Base-by-base conservation (phyloP, 306 rosid genomes). In the Oxytropis ochrocephala region DNA sequence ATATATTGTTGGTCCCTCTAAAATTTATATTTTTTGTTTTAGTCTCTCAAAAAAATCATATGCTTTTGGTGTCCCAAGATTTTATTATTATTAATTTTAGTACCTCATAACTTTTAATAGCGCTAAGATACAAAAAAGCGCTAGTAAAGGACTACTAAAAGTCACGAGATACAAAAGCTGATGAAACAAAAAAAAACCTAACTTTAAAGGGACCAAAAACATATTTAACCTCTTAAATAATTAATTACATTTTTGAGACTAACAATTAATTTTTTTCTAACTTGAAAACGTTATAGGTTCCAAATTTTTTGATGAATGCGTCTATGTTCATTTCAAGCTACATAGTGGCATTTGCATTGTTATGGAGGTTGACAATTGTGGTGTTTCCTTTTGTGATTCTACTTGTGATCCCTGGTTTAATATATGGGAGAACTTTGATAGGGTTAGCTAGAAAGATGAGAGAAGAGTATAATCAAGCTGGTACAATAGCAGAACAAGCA, bases 391-490 rank as follows among this genome's bases (percentile, higher is more conserved):
- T 88, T 64, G 71, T 88, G 53, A 69, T 85, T 21, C 71, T 94
- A 55, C 60, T 94, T 12, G 88, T 94, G 72, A 94, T 94, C 58
- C 97, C 97, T 4, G 97, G 97, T 4, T 69, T 94, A 6, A 86
- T 94, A 8, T 94, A 90, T 49, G 97, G 97, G 32, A 76, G 96
- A 21, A 90, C 94, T 0, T 53, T 88, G 38, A 94, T 87, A 85
- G 91, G 83, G 1, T 74, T 87, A 13, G 88, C 96, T 4, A 88
- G 81, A 49, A 75, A 90, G 79, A 85, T 86, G 7, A 83, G 87
- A 46, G 91, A 82, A 47, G 96, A 91, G 57, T 94, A 90, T 24
- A 73, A 85, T 29, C 77, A 71, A 8, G 96, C 97, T 0, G 97
- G 96, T 5, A 69, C 75, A 27, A 74, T 94, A 35, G 98, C 90